Base-by-base conservation (phyloP, 306 rosid genomes). In the Spatholobus suberectus region DNA sequence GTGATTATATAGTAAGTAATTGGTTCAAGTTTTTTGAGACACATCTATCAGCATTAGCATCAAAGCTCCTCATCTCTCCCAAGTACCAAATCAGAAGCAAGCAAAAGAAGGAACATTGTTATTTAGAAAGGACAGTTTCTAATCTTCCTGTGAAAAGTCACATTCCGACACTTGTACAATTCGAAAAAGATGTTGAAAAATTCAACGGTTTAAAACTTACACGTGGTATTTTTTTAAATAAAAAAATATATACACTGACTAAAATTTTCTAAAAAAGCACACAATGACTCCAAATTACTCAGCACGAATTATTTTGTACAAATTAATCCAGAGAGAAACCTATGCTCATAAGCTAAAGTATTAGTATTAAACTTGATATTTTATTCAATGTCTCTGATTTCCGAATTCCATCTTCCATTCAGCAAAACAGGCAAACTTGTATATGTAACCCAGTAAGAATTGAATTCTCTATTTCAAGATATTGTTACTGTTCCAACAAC, bases 401-500 rank as follows among this genome's bases (percentile, higher is more conserved):
- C 14, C 6, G 23, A 70, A 44, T 70, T 40, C 17, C 55, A 40
- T 69, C 32, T 21, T 66, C 67, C 75, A 21, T 26, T 40, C 58
- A 71, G 20, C 29, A 71, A 71, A 70, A n/a, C 12, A 20, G 55
- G 66, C 32, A 61, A 54, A 34, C 41, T 8, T 34, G 40, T 34
- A 5, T 15, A 40, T 8, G 21, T 14, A 44, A 15, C 57, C 29
- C 12, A n/a, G 1, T 8, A 46, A 63, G 59, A 74, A 63, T 26
- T 51, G 70, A 75, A 74, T 82, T 74, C 69, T 74, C 20, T 40
- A 40, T 49, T 74, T 75, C 0, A 82, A 75, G 70, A 15, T 3
- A 18, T 74, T 37, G 35, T 35, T 6, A 81, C 81, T 82, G 49
- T 82, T 82, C 85, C 85, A 82, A 82, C 85, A 76, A 82, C 85